phyloP scores from a whole-genome alignment of 2,329 filamentous ascomycete genomes.

The Fusarium floridanum region DNA sequence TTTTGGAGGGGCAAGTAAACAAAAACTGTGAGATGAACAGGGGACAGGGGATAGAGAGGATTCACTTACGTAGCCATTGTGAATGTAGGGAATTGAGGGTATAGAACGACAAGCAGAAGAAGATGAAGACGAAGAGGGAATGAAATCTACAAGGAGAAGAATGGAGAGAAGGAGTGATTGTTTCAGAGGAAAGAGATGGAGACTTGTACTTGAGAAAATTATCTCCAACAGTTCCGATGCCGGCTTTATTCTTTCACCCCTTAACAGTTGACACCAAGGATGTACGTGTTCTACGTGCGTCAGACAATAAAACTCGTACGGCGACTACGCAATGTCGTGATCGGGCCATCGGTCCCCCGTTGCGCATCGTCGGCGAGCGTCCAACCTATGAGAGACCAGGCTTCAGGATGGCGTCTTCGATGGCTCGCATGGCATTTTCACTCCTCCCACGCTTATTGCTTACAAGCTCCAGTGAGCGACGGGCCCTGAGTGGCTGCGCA shows the following conservation, averaged over 20 bases:
- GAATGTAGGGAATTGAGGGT: slow-evolving; percentile 14
- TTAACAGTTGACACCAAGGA: neutral
- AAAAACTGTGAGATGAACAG: neutral
- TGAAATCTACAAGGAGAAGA: neutral
- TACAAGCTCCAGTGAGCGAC: slow-evolving; percentile 21
- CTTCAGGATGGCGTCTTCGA: slow-evolving; percentile 40
- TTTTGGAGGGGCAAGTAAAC: slow-evolving; percentile 12
- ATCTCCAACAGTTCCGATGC: slow-evolving; percentile 6
- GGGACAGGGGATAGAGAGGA: too few species aligned
- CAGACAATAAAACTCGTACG: slow-evolving; percentile 1
- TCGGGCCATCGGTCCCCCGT: slow-evolving; percentile 37
- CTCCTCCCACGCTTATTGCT: slow-evolving; percentile 12
- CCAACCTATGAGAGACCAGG: slow-evolving; percentile 29
- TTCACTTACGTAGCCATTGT: slow-evolving; percentile 53
- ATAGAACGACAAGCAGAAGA: slow-evolving; percentile 10
- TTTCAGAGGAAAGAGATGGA: neutral
- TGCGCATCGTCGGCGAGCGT: neutral
- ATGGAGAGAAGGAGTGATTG: neutral
- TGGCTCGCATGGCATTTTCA: slow-evolving; percentile 29
- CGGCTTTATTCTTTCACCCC: slow-evolving; percentile 3
- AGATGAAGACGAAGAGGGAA: slow-evolving; percentile 2
- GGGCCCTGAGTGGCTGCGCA: slow-evolving; percentile 19
- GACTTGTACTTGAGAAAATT: neutral
- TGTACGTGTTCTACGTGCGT: neutral
- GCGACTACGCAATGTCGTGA: slow-evolving; percentile 30